Evolutionary conservation across 208 protist genomes (phyloP), one percentile per base, ranked within the genome.

Genomic region (Porcisia deanei): DNA sequence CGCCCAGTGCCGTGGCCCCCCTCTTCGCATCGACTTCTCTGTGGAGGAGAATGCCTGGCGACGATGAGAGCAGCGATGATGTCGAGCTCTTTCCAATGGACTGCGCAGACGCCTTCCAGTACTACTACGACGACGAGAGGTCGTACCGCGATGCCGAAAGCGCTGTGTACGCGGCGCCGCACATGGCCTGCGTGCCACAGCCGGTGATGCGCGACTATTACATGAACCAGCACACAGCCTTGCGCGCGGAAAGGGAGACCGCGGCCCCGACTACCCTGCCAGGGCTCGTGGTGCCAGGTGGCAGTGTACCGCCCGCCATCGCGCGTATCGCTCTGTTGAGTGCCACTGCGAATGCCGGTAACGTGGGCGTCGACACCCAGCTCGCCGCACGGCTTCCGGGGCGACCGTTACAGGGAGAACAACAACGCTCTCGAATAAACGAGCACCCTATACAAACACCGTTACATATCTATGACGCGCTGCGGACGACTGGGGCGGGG

Each of bases 41-140:
- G 63, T 16, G 3, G 41, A 67, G 14, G 41, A 18, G 37, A 18
- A 18, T 7, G 16, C 18, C 34, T 7, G 64, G 37, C 39, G 16
- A 22, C 53, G 45, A 53, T 8, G 45, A 30, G 16, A 53, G 8
- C 68, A 22, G 39, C 16, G 75, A 54, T 12, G 80, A 68, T 10
- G 61, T 55, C 59, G 80, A 79, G 53, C 53, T 90, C 41, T 81
- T 81, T 20, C 76, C 86, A 16, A 82, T 90, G 81, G 86, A 90
- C 81, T 90, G 86, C 55, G 86, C 81, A 0, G 86, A 90, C 45
- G 86, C 86, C 20, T 85, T 80, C 34, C 60, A 79, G 45, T 88
- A 88, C 79, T 90, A 75, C 68, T 84, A 76, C 69, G 61, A 75
- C 20, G 43, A 79, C 34, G 70, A 61, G 30, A 54, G n/a, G 10